A percentile compares a stretch with the other conserved stretches of the same genome.
These are phyloP conservation scores for Cyberlindnera euphorbiae DNA, from an alignment of 805 yeast species.

Conservation along the genomic window DNA sequence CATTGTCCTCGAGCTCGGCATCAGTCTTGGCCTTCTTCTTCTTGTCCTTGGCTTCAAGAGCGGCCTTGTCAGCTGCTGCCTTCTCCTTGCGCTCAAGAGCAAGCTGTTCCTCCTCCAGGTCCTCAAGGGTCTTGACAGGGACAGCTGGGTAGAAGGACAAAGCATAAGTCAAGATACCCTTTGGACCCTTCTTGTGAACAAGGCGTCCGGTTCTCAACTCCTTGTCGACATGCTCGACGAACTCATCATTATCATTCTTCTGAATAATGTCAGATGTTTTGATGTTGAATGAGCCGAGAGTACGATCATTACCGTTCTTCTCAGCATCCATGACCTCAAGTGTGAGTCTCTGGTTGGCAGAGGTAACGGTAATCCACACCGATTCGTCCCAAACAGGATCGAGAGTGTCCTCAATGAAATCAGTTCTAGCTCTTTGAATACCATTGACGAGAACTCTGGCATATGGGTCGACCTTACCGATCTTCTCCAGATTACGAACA, in stretches of 20 bases:
- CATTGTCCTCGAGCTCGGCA: constrained; percentile 34
- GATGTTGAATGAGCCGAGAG: constrained; percentile 78
- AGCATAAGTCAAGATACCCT: constrained; percentile 71
- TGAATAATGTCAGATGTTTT: constrained; percentile 62
- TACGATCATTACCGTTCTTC: constrained; percentile 70
- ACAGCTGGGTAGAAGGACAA: constrained; percentile 80
- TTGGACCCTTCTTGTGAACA: constrained; percentile 72
- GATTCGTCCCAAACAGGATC: constrained; percentile 85
- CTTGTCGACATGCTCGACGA: constrained; percentile 51
- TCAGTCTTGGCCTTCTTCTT: constrained; percentile 25
- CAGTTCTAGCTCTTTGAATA: constrained; percentile 71
- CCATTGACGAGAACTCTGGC: constrained; percentile 76
- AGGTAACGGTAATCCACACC: constrained; percentile 75
- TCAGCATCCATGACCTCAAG: constrained; percentile 93
- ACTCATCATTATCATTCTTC: constrained; percentile 56
- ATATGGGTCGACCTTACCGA: constrained; percentile 93
- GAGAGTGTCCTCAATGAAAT: constrained; percentile 56
- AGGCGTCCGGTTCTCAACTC: constrained; percentile 57
- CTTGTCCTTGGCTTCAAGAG: constrained; percentile 18
- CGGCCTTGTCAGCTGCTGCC: constrained; percentile 29
- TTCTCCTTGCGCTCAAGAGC: constrained; percentile 32
- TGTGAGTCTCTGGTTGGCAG: constrained; percentile 75
- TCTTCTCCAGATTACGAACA: constrained; percentile 76
- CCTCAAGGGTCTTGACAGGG: constrained; percentile 76
- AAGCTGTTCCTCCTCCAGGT: constrained; percentile 52